These are phyloP conservation scores for Candida saitoana DNA, from an alignment of 805 yeast genomes.

Conservation along the genomic window DNA sequence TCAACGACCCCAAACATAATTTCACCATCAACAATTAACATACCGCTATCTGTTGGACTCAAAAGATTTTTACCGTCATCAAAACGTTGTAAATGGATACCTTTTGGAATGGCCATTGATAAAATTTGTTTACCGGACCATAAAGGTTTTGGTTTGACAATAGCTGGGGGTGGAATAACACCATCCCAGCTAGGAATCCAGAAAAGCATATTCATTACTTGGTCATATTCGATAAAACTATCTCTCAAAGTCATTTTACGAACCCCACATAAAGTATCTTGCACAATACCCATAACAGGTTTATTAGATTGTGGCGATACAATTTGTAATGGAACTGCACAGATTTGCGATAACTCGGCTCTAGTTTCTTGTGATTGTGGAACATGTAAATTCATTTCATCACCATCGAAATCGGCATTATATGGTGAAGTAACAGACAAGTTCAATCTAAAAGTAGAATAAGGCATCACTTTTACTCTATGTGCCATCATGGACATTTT, in stretches of 20 bases:
- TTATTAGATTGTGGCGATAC: conserved; percentile 98
- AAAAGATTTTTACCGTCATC: conserved; percentile 82
- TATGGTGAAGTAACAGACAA: conserved; percentile 98
- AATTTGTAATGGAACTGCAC: conserved; percentile 97
- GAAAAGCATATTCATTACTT: conserved; percentile 91
- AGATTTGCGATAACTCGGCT: conserved; percentile 89
- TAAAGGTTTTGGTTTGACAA: conserved; percentile 87
- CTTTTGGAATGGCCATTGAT: conserved; percentile 91
- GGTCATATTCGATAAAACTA: conserved; percentile 81
- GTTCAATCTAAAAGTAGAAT: conserved; percentile 93
- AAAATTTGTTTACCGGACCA: conserved; percentile 97
- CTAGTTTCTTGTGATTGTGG: conserved; percentile 98
- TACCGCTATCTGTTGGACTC: conserved; percentile 91
- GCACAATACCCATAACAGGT: conserved; percentile 99
- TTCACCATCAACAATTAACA: conserved; percentile 93
- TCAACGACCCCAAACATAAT: conserved; percentile 97
- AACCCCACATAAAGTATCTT: conserved; percentile 95
- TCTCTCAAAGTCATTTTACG: conserved; percentile 94
- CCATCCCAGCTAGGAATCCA: conserved; percentile 99
- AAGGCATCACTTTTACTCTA: conserved; percentile 97
- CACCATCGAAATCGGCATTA: conserved; percentile 99
- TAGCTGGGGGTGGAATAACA: conserved; percentile 91
- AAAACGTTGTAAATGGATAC: conserved; percentile 89
- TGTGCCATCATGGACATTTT: conserved; percentile 99
- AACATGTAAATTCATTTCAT: conserved; percentile 98